Base-by-base conservation (phyloP, 352 stramenopile genomes). In the Phytophthora meadii region DNA sequence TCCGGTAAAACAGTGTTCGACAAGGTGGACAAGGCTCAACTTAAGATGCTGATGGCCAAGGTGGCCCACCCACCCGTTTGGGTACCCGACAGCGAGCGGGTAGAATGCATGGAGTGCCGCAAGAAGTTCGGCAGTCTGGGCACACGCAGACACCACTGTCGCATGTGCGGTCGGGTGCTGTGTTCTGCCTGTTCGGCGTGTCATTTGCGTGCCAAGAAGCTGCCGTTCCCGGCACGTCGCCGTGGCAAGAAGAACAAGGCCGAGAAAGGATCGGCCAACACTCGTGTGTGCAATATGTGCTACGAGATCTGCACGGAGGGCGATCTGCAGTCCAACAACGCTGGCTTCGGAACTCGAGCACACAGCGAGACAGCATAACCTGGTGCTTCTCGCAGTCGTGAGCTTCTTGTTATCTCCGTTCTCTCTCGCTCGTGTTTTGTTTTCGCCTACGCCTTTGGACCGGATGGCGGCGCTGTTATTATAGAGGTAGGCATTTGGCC, bases 231-330 rank as follows among this genome's bases (percentile, higher is more conserved):
- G 52, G 74, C 76, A 15, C 79, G 68, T 42, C 67, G 83, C 51
- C 76, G 73, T 25, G 68, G 72, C 45, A 92, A 88, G 62, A 82
- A 86, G 61, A 81, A 85, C 54, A 72, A 88, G 60, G 56, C 70
- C 3, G 70, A 76, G 32, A 82, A 74, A 55, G 68, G 44, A 63
- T 64, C 61, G 39, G 80, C 84, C 56, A 87, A 84, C 47, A 76
- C 78, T 48, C 86, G 86, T 45, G 79, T 92, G 48, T 94, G 86
- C 65, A 87, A 80, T 36, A 85, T 82, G 71, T 94, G 86, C 68
- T 84, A 85, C 55, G 81, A 89, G 34, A 77, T 85, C 53, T 81
- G 67, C 61, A 57, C 34, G 41, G 75, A 86, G 19, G 62, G 58
- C 42, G 65, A 59, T 12, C 27, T 61, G 37, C 39, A 60, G 45